Evolutionary conservation across 768 basidiomycete species (phyloP).

Genomic region (Piloderma croceum): DNA sequence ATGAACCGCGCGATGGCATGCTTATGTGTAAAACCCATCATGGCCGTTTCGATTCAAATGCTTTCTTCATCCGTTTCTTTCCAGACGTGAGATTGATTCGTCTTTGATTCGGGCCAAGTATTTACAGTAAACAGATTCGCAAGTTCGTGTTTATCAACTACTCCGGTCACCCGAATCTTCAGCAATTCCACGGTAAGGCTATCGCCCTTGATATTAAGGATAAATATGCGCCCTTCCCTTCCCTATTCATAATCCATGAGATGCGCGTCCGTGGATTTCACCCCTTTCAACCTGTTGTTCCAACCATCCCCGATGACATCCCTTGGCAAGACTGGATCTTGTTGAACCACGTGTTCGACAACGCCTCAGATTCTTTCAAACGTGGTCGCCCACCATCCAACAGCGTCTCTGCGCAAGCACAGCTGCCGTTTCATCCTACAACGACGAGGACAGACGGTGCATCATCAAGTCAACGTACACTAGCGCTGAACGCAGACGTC

Average conservation of each 20-base stretch:
- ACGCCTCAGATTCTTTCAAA: no score
- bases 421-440: conserved; percentile 8
- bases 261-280: conserved; percentile 29
- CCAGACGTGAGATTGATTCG: conserved; percentile 18
- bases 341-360: conserved; percentile 9
- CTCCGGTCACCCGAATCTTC: conserved; percentile 10
- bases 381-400: no score
- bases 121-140: no score
- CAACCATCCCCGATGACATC: conserved; percentile 11
- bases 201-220: conserved; percentile 27
- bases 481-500: no score
- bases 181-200: conserved; percentile 28
- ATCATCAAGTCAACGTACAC: conserved; percentile 14
- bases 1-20: conserved; percentile 21
- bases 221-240: conserved; percentile 24
- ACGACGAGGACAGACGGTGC: conserved; percentile 7
- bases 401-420: no score
- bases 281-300: conserved; percentile 23
- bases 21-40: no score
- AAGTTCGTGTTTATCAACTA: conserved; percentile 29
- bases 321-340: conserved; percentile 26
- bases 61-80: conserved; percentile 23
- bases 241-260: conserved; percentile 31
- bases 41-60: conserved; percentile 11
- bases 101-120: conserved; percentile 10